Evolutionary conservation across 177 flowering plant species (phyloP).

Genomic region (Tripterygium wilfordii): DNA sequence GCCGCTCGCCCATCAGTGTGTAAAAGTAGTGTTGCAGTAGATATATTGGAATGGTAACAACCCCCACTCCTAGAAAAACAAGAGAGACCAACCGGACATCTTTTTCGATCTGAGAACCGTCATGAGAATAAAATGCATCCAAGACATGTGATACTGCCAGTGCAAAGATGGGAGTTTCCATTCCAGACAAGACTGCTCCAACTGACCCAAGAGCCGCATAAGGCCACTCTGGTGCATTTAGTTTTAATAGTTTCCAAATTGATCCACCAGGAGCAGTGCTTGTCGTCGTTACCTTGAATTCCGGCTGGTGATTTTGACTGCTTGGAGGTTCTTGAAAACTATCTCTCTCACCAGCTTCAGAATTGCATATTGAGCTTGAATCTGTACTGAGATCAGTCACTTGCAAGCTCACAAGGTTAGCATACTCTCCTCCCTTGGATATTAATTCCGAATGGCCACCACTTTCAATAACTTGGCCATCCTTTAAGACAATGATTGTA

Average conservation of each 20-base stretch:
- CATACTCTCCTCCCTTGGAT: constrained; percentile 55
- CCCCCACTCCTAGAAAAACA: constrained; percentile 49
- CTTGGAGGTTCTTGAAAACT: constrained; percentile 17
- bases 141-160: constrained; percentile 54
- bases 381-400: constrained; percentile 12
- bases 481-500: constrained; percentile 48
- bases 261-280: constrained; percentile 28
- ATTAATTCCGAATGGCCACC: constrained; percentile 55
- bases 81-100: constrained; percentile 40
- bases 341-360: constrained; percentile 12
- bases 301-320: constrained; percentile 12
- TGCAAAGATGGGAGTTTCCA: constrained; percentile 67
- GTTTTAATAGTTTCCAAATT: constrained; percentile 43
- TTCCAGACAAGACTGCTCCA: constrained; percentile 67
- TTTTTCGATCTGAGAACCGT: constrained; percentile 31
- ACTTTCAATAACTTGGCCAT: constrained; percentile 57
- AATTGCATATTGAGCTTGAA: constrained; percentile 11
- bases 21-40: constrained; percentile 69
- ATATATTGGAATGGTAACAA: constrained; percentile 48
- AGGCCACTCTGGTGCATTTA: constrained; percentile 72
- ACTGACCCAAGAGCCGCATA: constrained; percentile 62
- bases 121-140: constrained; percentile 45
- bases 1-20: constrained; percentile 72
- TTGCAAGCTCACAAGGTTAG: constrained; percentile 55
- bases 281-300: constrained; percentile 6